phyloP scores from a whole-genome alignment of 805 yeast species.

The Saturnispora sanitii region DNA sequence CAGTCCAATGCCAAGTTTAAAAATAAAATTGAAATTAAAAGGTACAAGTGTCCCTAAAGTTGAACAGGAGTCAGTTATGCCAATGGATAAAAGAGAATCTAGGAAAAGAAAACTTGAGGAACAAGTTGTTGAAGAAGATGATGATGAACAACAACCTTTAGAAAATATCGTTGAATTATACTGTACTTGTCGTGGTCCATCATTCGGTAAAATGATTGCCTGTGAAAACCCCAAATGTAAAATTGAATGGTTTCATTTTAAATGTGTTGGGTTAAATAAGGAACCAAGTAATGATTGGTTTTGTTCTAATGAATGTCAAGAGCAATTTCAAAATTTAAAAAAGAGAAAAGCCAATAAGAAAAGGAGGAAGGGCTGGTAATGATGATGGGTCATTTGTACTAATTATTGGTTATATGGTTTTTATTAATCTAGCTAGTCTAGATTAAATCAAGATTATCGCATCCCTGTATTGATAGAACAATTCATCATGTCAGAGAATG shows the following conservation, averaged over 20 bases:
- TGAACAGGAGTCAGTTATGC: no score
- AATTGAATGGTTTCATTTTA: constrained; percentile 90
- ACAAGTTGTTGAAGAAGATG: constrained; percentile 9
- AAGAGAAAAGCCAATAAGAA: constrained; percentile 8
- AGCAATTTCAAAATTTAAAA: constrained; percentile 1
- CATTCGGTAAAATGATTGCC: constrained; percentile 87
- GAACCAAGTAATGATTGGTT: constrained; percentile 89
- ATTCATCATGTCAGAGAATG: no score
- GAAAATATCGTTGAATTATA: no score
- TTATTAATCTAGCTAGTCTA: no score
- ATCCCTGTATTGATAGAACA: no score
- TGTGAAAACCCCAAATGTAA: constrained; percentile 87
- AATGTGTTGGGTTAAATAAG: constrained; percentile 79
- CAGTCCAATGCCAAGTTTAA: neutral
- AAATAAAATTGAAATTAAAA: constrained; percentile 1
- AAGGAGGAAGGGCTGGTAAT: constrained; percentile 11
- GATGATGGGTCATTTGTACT: neutral
- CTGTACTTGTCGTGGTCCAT: constrained; percentile 44
- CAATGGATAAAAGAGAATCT: neutral
- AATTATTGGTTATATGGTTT: no score
- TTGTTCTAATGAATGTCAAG: constrained; percentile 64
- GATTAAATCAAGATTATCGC: no score
- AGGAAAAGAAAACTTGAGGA: no score
- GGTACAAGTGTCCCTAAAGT: neutral
- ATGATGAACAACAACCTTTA: no score